A percentile compares a stretch with the other conserved stretches of the same genome.
phyloP scores from a whole-genome alignment of 2,329 filamentous ascomycete genomes.

The Fusarium sp. region DNA sequence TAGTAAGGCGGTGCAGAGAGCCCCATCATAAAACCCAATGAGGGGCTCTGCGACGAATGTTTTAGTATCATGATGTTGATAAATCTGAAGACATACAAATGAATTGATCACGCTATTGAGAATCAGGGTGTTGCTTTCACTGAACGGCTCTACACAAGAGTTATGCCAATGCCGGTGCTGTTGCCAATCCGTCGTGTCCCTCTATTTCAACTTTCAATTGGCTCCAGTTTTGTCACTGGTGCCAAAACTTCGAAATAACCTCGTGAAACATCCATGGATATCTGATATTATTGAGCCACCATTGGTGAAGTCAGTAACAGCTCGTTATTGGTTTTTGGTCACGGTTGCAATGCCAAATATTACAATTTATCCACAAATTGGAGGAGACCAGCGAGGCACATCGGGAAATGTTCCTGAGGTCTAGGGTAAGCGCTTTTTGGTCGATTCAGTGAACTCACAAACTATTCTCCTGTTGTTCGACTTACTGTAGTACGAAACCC shows the following conservation, averaged over 20 bases:
- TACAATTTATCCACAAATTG: neutral
- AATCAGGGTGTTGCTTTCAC: neutral
- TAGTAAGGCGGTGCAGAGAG: constrained; percentile 25
- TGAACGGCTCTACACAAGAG: neutral
- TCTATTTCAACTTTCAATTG: neutral
- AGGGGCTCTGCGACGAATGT: constrained; percentile 2
- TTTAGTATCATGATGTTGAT: neutral
- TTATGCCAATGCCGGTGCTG: neutral
- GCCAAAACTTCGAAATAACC: neutral
- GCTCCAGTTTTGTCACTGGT: neutral
- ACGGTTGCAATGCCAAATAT: neutral
- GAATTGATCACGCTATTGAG: neutral
- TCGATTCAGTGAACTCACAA: neutral
- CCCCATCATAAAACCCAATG: constrained; percentile 22
- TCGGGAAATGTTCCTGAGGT: neutral
- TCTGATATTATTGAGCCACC: neutral
- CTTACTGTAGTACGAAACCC: neutral
- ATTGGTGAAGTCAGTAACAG: neutral
- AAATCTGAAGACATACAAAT: neutral
- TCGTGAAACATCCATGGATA: neutral
- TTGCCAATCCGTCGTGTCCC: neutral
- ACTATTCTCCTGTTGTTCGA: neutral
- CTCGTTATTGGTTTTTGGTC: neutral
- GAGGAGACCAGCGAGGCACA: neutral
- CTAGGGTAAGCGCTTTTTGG: neutral